Base-by-base conservation (phyloP, 169 alveolate genomes). In the Babesia divergens region DNA sequence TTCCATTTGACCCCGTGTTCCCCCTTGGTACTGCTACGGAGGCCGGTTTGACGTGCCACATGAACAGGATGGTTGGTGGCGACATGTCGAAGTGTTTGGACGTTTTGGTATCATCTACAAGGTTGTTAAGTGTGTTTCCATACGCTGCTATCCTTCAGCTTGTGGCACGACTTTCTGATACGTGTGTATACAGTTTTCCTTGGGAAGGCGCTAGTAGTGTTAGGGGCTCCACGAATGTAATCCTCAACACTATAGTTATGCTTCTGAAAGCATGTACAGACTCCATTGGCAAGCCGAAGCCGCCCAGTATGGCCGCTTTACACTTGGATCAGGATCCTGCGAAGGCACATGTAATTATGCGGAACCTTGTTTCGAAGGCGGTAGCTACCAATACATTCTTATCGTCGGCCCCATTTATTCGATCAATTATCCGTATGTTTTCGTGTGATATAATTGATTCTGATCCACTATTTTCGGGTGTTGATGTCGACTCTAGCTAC, bases 1-100 rank as follows among this genome's bases (percentile, higher is more conserved):
- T 69, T 1, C 84, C 84, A 3, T 62, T 37, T 43, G 76, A 74
- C 29, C 79, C 84, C 6, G 60, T 74, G 26, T 60, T 74, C 31
- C 56, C 56, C 1, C 22, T 24, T 18, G 29, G 53, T 7, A 34
- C 70, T 2, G 53, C 13, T 34, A 51, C 49, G 16, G n/a, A 14
- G 47, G 51, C 7, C 22, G 72, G 37, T 16, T 49, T 72, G 38
- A 60, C 43, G 1, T 11, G 11, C 16, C 72, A 72, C 58, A 7
- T 49, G 47, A 34, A 13, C 44, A 51, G 26, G n/a, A 29, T 53
- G 7, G 64, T 65, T 2, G 84, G 84, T 0, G 84, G 72, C 51
- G 71, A 74, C 47, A 28, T 34, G 20, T 56, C 46, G 42, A 38
- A 31, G 47, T 74, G 72, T 26, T 18, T 74, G 42, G 31, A 44